phyloP scores from a whole-genome alignment of 495 filamentous ascomycete genomes.

The Neurospora terricola region DNA sequence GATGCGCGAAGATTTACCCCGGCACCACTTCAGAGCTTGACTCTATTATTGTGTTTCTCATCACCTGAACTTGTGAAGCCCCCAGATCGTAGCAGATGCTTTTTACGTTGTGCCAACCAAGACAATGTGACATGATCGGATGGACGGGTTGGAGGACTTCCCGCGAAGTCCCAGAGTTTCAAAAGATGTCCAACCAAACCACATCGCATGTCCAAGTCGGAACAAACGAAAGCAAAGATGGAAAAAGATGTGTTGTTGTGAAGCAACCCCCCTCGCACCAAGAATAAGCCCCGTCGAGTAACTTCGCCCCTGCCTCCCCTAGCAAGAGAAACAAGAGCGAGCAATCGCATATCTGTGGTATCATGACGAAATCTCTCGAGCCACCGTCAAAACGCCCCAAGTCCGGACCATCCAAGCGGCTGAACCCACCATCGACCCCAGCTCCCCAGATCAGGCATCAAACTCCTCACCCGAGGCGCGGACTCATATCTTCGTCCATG shows the following conservation, averaged over 20 bases:
- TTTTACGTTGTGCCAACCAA: conserved; percentile 5
- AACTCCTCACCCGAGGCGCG: conserved; percentile 34
- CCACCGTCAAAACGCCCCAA: conserved; percentile 29
- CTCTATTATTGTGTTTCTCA: conserved; percentile 92
- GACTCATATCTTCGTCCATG: conserved; percentile 84
- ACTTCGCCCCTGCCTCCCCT: conserved; percentile 41
- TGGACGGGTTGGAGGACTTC: conserved; percentile 23
- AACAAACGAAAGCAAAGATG: conserved; percentile 18
- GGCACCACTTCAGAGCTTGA: conserved; percentile 90
- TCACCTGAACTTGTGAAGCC: conserved; percentile 68
- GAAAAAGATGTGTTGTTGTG: conserved; percentile 13
- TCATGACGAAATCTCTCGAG: conserved; percentile 71
- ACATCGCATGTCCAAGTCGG: conserved; percentile 16
- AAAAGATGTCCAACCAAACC: neutral
- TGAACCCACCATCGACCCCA: conserved; percentile 22
- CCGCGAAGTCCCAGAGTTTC: conserved; percentile 38
- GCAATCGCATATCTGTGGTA: conserved; percentile 99
- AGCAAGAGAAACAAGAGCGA: conserved; percentile 20
- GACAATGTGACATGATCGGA: conserved; percentile 21
- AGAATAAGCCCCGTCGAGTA: conserved; percentile 99
- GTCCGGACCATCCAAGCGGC: conserved; percentile 30
- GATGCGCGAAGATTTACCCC: conserved; percentile 32
- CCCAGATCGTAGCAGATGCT: conserved; percentile 7
- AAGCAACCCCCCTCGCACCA: conserved; percentile 76
- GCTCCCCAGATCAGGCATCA: conserved; percentile 22